Percentiles rank a stretch among this genome's conserved stretches.
Conservation (phyloP, 2,329 filamentous ascomycete genomes). For the Cladophialophora chaetospira region DNA sequence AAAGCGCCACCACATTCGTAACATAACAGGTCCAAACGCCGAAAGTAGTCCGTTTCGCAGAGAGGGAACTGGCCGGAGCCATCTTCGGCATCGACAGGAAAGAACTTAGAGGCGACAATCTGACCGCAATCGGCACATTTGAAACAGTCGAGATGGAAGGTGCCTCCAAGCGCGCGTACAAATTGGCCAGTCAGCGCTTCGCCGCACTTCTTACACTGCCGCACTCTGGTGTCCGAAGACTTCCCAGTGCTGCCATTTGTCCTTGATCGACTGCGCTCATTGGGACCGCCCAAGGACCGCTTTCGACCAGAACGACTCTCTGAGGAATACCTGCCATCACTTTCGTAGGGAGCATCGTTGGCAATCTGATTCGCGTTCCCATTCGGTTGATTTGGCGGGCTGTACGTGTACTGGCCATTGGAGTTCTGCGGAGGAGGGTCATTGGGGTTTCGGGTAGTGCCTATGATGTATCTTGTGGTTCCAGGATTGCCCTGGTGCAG, state of each 20-base stretch:
- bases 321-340: conserved; percentile 29
- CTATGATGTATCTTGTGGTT: conserved; percentile 30
- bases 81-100: conserved; percentile 89
- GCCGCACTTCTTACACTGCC: conserved; percentile 80
- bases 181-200: conserved; percentile 91
- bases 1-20: conserved; percentile 89
- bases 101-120: conserved; percentile 98
- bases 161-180: conserved; percentile 87
- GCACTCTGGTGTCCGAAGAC: conserved; percentile 40
- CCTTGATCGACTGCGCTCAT: conserved; percentile 37
- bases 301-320: conserved; percentile 34
- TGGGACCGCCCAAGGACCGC: conserved; percentile 30
- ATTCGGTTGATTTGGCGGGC: conserved; percentile 20
- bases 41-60: conserved; percentile 97
- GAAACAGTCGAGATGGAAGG: conserved; percentile 97
- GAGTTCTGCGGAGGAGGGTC: conserved; percentile 20
- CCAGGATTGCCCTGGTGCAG: conserved; percentile 24
- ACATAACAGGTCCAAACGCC: conserved; percentile 85
- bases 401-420: conserved; percentile 20
- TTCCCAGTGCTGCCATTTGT: conserved; percentile 37
- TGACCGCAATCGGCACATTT: conserved; percentile 95
- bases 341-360: conserved; percentile 30
- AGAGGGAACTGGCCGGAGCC: conserved; percentile 84
- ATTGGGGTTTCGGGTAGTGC: conserved; percentile 20
- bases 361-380: conserved; percentile 25